A percentile compares a stretch with the other conserved stretches of the same genome.
Evolutionary conservation across 306 rosid genomes (phyloP).

Genomic region (Ormosia semicastrata): DNA sequence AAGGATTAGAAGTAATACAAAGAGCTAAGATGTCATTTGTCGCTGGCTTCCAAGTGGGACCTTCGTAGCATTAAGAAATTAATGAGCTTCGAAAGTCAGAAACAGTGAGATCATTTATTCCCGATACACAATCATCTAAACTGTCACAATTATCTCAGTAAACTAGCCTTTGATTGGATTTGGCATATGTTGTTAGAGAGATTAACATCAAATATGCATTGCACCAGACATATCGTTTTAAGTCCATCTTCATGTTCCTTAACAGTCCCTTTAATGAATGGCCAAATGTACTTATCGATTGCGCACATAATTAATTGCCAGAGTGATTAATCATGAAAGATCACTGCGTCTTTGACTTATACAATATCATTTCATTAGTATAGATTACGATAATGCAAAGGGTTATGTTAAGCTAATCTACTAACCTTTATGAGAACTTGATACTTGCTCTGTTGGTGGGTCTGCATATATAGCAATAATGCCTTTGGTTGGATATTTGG

Average conservation of each 20-base stretch:
- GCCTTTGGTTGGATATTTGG: not conserved
- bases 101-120: too few species aligned
- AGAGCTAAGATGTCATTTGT: not conserved
- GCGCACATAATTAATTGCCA: not conserved
- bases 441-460: not conserved
- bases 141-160: not conserved
- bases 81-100: not conserved
- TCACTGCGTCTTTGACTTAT: conserved; percentile 1
- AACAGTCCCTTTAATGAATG: not conserved
- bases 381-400: not conserved
- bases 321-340: not conserved
- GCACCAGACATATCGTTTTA: not conserved
- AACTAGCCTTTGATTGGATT: not conserved
- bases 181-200: not conserved
- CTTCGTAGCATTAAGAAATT: not conserved
- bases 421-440: not conserved
- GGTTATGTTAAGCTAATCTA: not conserved
- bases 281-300: not conserved
- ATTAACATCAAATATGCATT: not conserved
- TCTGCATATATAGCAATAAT: not conserved
- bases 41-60: not conserved
- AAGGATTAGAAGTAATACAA: too few species aligned
- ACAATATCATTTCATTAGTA: not conserved
- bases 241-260: not conserved
- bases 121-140: not conserved